Conservation (phyloP, 2,329 filamentous ascomycete species). For the Dryadomyces quercus-mongolicae region DNA sequence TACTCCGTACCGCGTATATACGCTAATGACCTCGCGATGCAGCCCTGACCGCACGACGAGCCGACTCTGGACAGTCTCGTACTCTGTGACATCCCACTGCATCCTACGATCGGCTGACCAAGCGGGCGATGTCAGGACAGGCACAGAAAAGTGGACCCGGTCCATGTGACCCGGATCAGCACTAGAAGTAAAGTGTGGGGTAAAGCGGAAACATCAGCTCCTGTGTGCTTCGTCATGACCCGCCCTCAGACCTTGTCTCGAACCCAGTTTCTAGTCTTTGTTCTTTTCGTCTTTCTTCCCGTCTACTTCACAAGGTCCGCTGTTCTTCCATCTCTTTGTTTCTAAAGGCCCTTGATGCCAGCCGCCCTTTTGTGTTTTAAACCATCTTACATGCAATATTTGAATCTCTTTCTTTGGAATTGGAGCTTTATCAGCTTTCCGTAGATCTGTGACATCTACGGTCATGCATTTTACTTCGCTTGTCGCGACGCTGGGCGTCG, state of each 20-base stretch:
- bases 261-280: not conserved
- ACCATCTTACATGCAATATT: not conserved
- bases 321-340: not conserved
- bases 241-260: not conserved
- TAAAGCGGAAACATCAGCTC: not conserved
- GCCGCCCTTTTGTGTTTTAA: not conserved
- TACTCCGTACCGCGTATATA: no score
- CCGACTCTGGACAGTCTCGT: no score
- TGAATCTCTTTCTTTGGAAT: not conserved
- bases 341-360: not conserved
- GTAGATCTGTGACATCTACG: not conserved
- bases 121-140: no score
- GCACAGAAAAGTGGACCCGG: not conserved
- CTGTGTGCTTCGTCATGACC: not conserved
- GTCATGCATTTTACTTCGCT: constrained; percentile 8
- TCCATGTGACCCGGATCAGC: not conserved
- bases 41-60: no score
- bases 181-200: constrained; percentile 1
- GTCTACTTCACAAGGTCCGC: not conserved
- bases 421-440: not conserved
- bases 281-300: not conserved
- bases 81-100: no score
- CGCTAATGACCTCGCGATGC: no score
- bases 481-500: constrained; percentile 9
- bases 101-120: not conserved